Evolutionary conservation across 257 asterid genomes (phyloP).

Genomic region (Coffea canephora): DNA sequence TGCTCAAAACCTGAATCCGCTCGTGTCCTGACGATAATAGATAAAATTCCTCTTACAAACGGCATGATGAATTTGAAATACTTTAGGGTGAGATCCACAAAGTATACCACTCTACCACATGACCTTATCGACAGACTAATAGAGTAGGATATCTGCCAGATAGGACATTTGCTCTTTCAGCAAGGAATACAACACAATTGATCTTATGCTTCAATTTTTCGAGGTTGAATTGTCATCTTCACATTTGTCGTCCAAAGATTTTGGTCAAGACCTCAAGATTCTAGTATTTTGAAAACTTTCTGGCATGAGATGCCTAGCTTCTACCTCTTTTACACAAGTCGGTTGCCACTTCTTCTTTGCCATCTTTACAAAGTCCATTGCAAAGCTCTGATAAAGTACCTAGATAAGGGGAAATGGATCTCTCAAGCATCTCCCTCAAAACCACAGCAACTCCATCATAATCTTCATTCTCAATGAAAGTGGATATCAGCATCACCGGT

Average conservation of each 20-base stretch:
- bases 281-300: conserved; percentile 29
- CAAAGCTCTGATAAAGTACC: conserved; percentile 38
- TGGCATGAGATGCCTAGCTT: conserved; percentile 51
- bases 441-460: conserved; percentile 61
- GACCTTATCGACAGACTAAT: no score
- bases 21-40: no score
- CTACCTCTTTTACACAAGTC: conserved; percentile 52
- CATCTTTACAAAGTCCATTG: conserved; percentile 40
- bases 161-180: no score
- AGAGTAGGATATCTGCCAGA: no score
- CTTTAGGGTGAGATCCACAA: no score
- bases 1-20: no score
- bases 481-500: conserved; percentile 41
- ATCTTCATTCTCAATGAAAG: conserved; percentile 61
- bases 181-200: no score
- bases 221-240: no score
- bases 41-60: no score
- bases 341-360: conserved; percentile 46
- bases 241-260: background rate
- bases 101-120: no score
- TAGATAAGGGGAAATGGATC: conserved; percentile 49
- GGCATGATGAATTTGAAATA: no score
- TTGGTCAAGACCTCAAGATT: no score
- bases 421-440: conserved; percentile 63
- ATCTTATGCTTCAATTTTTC: background rate